Percentiles rank a stretch among this genome's conserved stretches.
Evolutionary conservation across 139 green algal genomes (phyloP).

Genomic region (Coccomyxa sp.): DNA sequence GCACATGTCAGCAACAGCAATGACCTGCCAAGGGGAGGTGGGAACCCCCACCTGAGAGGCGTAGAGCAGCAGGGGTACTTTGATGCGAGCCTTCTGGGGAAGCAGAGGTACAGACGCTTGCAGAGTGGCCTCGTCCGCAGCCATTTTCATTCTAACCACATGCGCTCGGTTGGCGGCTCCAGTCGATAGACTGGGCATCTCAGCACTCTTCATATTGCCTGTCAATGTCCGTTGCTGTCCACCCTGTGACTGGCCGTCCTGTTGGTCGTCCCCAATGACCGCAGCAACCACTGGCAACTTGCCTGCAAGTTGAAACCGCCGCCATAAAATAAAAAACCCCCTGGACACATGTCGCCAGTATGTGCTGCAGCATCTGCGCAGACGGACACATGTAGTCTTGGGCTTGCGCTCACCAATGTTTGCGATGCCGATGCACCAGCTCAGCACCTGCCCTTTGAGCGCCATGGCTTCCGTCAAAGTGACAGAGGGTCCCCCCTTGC

Average conservation of each 20-base stretch:
- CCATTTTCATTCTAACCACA: neutral
- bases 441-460: conserved; percentile 17
- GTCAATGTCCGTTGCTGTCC: neutral
- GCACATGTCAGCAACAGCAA: neutral
- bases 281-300: neutral
- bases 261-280: neutral
- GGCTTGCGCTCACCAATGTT: conserved; percentile 11
- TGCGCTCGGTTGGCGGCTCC: neutral
- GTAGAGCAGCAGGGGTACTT: conserved; percentile 20
- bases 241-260: neutral
- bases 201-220: neutral
- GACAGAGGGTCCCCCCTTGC: neutral
- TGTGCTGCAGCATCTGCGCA: neutral
- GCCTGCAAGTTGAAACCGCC: neutral
- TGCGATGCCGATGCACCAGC: conserved; percentile 2
- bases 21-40: neutral
- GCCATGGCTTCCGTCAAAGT: neutral
- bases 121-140: neutral
- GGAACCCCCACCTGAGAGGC: neutral
- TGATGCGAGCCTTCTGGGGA: conserved; percentile 3
- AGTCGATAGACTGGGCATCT: neutral
- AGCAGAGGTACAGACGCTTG: conserved; percentile 21
- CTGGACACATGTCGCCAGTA: neutral
- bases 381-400: neutral
- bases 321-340: too few species aligned